Evolutionary conservation across 2,329 filamentous ascomycete genomes (phyloP).

Genomic region (Colletotrichum graminicola): DNA sequence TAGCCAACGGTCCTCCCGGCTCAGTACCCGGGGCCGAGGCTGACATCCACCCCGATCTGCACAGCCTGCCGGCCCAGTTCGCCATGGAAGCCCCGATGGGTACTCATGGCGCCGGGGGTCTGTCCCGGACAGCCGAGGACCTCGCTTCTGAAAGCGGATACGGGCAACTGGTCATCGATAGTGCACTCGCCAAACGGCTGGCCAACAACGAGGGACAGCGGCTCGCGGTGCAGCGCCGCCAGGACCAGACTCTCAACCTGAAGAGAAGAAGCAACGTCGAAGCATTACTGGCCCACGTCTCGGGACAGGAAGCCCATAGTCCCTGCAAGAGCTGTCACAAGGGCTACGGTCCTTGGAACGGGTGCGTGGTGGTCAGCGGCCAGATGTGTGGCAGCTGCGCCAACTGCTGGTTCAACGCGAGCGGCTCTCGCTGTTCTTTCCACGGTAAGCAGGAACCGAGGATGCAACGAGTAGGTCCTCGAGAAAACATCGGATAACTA

Average conservation of each 20-base stretch:
- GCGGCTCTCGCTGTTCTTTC: constrained; percentile 70
- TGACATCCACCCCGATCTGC: constrained; percentile 46
- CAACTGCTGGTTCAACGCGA: constrained; percentile 75
- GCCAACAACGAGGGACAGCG: constrained; percentile 62
- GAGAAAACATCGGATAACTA: neutral
- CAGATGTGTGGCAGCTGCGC: constrained; percentile 73
- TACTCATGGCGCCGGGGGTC: constrained; percentile 23
- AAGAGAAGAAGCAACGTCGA: constrained; percentile 71
- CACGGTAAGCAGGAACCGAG: constrained; percentile 59
- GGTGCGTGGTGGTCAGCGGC: constrained; percentile 69
- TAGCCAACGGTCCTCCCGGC: constrained; percentile 48
- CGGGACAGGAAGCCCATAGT: constrained; percentile 61
- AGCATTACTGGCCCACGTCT: constrained; percentile 69
- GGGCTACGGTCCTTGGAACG: constrained; percentile 70
- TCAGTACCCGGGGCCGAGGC: constrained; percentile 43
- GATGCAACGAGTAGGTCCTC: neutral
- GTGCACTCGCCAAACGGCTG: constrained; percentile 67
- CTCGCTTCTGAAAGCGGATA: constrained; percentile 64
- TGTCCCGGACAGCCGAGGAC: constrained; percentile 57
- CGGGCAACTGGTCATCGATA: constrained; percentile 61
- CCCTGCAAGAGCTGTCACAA: constrained; percentile 72
- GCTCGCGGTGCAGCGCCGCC: constrained; percentile 64
- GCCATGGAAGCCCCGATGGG: constrained; percentile 45
- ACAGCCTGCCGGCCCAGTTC: constrained; percentile 44
- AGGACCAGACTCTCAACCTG: constrained; percentile 67